phyloP scores from a whole-genome alignment of 345 rosid species.

The Abelmoschus esculentus region DNA sequence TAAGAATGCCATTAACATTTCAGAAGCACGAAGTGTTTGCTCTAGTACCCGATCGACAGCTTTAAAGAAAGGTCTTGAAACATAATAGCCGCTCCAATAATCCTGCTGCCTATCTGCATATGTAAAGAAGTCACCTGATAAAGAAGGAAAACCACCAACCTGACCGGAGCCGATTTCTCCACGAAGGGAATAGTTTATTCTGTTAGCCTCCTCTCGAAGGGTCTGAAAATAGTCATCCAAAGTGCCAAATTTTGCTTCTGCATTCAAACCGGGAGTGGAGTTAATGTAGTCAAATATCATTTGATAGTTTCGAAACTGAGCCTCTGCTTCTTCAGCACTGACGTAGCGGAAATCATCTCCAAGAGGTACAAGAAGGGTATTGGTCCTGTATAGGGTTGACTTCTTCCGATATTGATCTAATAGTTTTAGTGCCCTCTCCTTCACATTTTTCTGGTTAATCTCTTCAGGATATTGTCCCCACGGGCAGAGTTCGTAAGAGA shows the following conservation, averaged over 20 bases:
- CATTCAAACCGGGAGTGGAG: constrained; percentile 72
- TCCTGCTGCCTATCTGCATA: constrained; percentile 90
- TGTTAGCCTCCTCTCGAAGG: constrained; percentile 75
- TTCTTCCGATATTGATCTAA: constrained; percentile 93
- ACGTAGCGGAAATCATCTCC: constrained; percentile 96
- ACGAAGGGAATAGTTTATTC: constrained; percentile 70
- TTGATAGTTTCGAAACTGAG: constrained; percentile 92
- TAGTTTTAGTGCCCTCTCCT: constrained; percentile 73
- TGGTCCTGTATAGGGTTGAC: constrained; percentile 74
- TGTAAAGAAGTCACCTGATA: constrained; percentile 95
- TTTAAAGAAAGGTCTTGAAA: constrained; percentile 96
- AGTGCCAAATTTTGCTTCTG: constrained; percentile 89
- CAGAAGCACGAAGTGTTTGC: constrained; percentile 82
- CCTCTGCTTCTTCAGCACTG: constrained; percentile 81
- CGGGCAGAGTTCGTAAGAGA: constrained; percentile 68
- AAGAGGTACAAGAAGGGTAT: constrained; percentile 89
- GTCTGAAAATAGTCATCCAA: constrained; percentile 78
- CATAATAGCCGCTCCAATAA: constrained; percentile 99
- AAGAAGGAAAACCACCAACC: constrained; percentile 87
- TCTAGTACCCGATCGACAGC: constrained; percentile 95
- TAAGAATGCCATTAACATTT: constrained; percentile 78
- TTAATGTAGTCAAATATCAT: constrained; percentile 82
- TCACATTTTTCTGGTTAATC: constrained; percentile 69
- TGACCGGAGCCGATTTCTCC: constrained; percentile 76
- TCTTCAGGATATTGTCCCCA: constrained; percentile 79